phyloP scores from a whole-genome alignment of 345 rosid genomes.

The Murraya paniculata region DNA sequence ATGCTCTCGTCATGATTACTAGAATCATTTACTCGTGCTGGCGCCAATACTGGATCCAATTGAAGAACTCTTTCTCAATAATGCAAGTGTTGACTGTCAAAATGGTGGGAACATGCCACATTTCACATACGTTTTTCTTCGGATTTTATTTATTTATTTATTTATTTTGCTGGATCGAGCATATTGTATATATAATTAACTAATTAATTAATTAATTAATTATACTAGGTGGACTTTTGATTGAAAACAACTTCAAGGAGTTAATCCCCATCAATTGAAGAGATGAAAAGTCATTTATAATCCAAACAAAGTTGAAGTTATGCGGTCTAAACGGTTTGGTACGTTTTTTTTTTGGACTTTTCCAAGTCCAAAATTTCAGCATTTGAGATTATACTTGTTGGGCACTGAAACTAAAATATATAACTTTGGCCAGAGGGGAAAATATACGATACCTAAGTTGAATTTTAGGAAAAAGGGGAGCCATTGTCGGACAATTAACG shows the following conservation, averaged over 20 bases:
- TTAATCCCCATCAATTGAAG: background rate
- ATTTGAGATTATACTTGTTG: background rate
- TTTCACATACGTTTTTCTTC: background rate
- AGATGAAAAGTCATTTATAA: background rate
- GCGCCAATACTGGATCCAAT: background rate
- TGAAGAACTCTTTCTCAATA: background rate
- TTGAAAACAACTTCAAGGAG: too few relatives aligned
- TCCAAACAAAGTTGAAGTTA: background rate
- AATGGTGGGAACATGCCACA: background rate
- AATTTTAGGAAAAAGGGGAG: background rate
- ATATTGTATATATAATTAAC: too few relatives aligned
- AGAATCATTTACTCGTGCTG: background rate
- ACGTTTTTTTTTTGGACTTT: background rate
- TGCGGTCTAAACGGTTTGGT: background rate
- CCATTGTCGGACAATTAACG: background rate
- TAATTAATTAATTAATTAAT: too few relatives aligned
- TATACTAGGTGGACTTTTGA: too few relatives aligned
- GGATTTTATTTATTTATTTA: background rate
- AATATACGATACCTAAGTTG: background rate
- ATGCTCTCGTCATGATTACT: conserved; percentile 23
- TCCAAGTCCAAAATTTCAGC: background rate
- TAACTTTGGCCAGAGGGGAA: background rate
- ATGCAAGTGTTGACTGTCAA: conserved; percentile 5
- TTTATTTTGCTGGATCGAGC: background rate
- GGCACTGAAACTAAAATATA: background rate